A percentile compares a stretch with the other conserved stretches of the same genome.
Conservation (phyloP, 768 basidiomycete species). For the Flagelloscypha sp. region DNA sequence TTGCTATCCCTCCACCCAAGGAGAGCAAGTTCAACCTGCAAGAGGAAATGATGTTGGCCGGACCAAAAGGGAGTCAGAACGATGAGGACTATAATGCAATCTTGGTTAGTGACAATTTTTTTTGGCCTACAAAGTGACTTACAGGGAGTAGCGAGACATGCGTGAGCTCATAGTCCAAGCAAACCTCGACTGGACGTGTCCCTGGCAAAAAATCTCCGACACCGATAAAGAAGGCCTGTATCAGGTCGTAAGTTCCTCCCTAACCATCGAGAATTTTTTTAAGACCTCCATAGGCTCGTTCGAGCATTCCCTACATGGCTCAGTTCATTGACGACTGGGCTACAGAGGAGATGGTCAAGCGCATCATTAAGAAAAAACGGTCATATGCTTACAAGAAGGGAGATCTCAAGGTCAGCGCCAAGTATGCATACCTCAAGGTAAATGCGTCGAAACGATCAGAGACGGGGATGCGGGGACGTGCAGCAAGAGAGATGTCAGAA, state of each 20-base stretch:
- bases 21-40: too few relatives aligned
- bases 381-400: conserved; percentile 9
- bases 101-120: too few relatives aligned
- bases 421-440: conserved; percentile 13
- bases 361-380: conserved; percentile 15
- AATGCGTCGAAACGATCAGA: conserved; percentile 12
- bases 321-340: conserved; percentile 18
- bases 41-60: too few relatives aligned
- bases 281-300: conserved; percentile 8
- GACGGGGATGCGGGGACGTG: conserved; percentile 4
- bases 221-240: conserved; percentile 11
- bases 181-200: neutral
- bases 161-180: neutral
- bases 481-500: too few relatives aligned
- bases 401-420: conserved; percentile 8
- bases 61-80: too few relatives aligned
- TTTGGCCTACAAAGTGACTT: too few relatives aligned
- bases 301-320: conserved; percentile 7
- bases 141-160: neutral
- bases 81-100: too few relatives aligned
- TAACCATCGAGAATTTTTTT: too few relatives aligned
- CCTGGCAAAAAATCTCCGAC: conserved; percentile 9
- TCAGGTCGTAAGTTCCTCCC: conserved; percentile 8
- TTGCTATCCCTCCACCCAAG: too few relatives aligned
- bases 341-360: conserved; percentile 14